Evolutionary conservation across 208 protist species (phyloP), one percentile per base, ranked within the genome.

Genomic region (Porcisia deanei): DNA sequence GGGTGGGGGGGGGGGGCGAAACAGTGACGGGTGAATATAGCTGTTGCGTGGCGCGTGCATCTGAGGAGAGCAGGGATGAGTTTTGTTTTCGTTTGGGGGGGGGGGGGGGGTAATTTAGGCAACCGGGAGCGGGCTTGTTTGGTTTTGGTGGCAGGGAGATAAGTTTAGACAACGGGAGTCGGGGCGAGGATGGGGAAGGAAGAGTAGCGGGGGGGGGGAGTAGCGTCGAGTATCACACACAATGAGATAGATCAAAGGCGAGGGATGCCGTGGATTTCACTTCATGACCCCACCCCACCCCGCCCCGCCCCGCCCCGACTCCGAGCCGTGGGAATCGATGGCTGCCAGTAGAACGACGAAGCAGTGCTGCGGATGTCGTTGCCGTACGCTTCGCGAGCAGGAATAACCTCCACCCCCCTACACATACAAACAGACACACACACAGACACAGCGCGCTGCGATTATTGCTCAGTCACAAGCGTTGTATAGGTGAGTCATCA

Each of bases 401-500:
- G 37, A 16, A 3, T 41, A 49, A 10, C 10, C n/a, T 10, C 8
- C 47, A 52, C 10, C 5, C 47, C 47, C 5, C 5, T 30, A 52
- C 47, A 52, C 39, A 25, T 37, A 20, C 25, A 25, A 34, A 8
- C 34, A 25, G 30, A 30, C 30, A 52, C 5, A 52, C 47, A 25
- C 61, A 20, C 25, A 25, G 25, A 8, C 34, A 25, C 39, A 43
- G 20, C 14, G 61, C 41, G 20, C 20, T 52, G 63, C 63, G 10
- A 25, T 30, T 22, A 1, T 12, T 75, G 68, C 55, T 86, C 69
- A 96, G 52, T 91, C 88, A 67, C 92, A 96, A 2, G 88, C 83
- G 74, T 96, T 91, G 82, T 96, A 96, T 3, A 96, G 76, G 71
- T 91, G 82, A 41, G 86, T 61, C 92, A 94, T 95, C 10, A 94